Evolutionary conservation across 2,329 filamentous ascomycete genomes (phyloP).

Genomic region (Ceratocystis papillata): DNA sequence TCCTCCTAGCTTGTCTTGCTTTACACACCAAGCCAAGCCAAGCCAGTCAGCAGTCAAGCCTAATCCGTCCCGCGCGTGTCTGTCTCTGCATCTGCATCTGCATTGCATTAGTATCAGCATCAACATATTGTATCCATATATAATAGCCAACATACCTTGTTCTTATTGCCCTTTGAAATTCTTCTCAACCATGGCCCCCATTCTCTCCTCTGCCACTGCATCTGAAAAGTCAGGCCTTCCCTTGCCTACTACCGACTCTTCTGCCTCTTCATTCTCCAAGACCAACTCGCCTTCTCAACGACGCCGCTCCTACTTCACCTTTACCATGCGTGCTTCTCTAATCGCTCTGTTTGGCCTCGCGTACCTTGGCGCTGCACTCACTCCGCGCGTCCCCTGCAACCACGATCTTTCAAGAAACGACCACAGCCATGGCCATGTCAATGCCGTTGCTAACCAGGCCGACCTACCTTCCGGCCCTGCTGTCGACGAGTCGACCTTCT

Average conservation of each 20-base stretch:
- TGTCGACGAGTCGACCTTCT: conserved; percentile 15
- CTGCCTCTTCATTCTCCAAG: background rate
- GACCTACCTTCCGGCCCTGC: conserved; percentile 9
- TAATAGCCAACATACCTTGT: background rate
- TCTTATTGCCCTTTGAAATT: background rate
- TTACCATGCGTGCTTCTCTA: conserved; percentile 20
- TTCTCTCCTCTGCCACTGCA: conserved; percentile 9
- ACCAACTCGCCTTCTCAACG: conserved; percentile 3
- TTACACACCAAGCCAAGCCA: background rate
- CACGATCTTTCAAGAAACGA: background rate
- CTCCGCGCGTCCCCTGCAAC: conserved; percentile 14
- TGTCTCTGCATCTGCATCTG: too few species aligned
- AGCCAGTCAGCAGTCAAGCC: background rate
- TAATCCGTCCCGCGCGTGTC: background rate
- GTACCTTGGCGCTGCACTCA: conserved; percentile 15
- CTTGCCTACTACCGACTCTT: conserved; percentile 16
- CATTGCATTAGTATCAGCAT: too few species aligned
- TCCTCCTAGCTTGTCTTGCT: background rate
- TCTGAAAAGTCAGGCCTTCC: conserved; percentile 21
- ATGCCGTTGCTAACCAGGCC: conserved; percentile 6
- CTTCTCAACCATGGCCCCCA: conserved; percentile 15
- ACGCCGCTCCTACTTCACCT: conserved; percentile 13
- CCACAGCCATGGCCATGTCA: background rate
- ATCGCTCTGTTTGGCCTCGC: conserved; percentile 20
- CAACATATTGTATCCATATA: background rate